Percentiles rank a stretch among this genome's conserved stretches.
Evolutionary conservation across 2,329 filamentous ascomycete species (phyloP).

Genomic region (Alternaria metachromatica): DNA sequence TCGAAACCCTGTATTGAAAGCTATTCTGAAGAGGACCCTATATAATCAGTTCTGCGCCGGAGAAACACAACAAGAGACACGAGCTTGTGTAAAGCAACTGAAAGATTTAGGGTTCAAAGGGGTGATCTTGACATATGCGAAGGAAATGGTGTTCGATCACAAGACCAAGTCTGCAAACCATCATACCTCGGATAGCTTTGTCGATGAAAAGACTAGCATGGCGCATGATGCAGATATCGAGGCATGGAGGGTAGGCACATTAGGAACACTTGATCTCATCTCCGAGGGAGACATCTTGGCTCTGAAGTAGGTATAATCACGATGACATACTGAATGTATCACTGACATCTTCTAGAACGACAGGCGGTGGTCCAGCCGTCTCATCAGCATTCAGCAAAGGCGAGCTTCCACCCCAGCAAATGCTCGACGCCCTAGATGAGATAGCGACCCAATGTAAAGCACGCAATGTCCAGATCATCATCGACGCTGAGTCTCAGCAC

Average conservation of each 20-base stretch:
- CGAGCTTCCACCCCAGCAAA: slow-evolving; percentile 49
- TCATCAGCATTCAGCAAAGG: slow-evolving; percentile 48
- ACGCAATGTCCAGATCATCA: slow-evolving; percentile 53
- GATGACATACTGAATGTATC: not conserved
- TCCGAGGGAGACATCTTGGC: slow-evolving; percentile 41
- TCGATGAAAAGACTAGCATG: slow-evolving; percentile 1
- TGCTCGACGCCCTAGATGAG: slow-evolving; percentile 52
- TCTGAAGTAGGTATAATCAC: slow-evolving; percentile 31
- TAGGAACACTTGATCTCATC: slow-evolving; percentile 40
- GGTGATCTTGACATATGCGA: slow-evolving; percentile 84
- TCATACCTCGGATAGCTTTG: slow-evolving; percentile 19
- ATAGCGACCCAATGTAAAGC: slow-evolving; percentile 50
- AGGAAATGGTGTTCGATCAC: slow-evolving; percentile 63
- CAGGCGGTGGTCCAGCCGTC: slow-evolving; percentile 53
- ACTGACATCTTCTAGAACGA: slow-evolving; percentile 44
- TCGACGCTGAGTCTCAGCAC: slow-evolving; percentile 57
- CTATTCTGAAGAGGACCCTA: slow-evolving; percentile 77
- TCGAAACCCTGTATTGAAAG: slow-evolving; percentile 74
- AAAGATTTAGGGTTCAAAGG: slow-evolving; percentile 80
- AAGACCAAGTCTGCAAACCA: slow-evolving; percentile 30
- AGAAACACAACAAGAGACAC: slow-evolving; percentile 72
- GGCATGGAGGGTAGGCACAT: slow-evolving; percentile 36
- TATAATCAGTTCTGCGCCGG: slow-evolving; percentile 93
- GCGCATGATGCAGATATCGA: slow-evolving; percentile 45
- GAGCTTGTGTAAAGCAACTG: slow-evolving; percentile 63